Percentiles rank a stretch among this genome's conserved stretches.
Evolutionary conservation across 2,329 filamentous ascomycete species (phyloP).

Genomic region (Neopestalotiopsis sp.): DNA sequence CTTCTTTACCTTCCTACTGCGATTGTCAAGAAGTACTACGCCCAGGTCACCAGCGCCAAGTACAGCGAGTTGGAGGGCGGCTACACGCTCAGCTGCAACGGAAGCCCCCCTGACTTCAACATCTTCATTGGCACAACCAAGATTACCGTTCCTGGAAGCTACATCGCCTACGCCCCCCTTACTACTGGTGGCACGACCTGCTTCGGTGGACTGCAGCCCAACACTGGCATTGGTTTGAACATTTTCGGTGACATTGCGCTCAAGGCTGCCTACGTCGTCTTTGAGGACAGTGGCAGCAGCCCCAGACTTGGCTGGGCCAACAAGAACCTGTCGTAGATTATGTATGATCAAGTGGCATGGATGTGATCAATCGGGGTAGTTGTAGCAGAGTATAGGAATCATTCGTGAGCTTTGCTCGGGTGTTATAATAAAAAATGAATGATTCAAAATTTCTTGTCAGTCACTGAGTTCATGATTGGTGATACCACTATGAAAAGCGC

Average conservation of each 20-base stretch:
- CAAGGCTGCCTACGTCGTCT: constrained; percentile 22
- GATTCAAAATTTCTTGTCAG: background rate
- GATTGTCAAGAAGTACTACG: constrained; percentile 62
- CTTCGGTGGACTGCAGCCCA: constrained; percentile 16
- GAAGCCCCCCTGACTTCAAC: constrained; percentile 49
- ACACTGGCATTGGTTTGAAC: constrained; percentile 18
- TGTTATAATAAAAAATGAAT: background rate
- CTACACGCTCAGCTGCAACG: constrained; percentile 60
- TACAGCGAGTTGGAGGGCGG: constrained; percentile 49
- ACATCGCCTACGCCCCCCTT: constrained; percentile 9
- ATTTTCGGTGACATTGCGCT: constrained; percentile 22
- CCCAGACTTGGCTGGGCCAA: constrained; percentile 14
- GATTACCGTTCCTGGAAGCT: constrained; percentile 12
- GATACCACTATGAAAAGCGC: background rate
- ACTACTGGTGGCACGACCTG: constrained; percentile 11
- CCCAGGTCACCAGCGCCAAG: constrained; percentile 55
- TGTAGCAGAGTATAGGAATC: background rate
- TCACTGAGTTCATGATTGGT: background rate
- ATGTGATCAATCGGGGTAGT: background rate
- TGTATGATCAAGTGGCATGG: background rate
- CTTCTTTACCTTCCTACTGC: constrained; percentile 60
- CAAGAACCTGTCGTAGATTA: constrained; percentile 4
- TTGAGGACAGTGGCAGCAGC: constrained; percentile 6
- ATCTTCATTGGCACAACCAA: constrained; percentile 27
- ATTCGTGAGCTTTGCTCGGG: background rate